phyloP scores from a whole-genome alignment of 805 yeast species.

The Kazachstania africana region DNA sequence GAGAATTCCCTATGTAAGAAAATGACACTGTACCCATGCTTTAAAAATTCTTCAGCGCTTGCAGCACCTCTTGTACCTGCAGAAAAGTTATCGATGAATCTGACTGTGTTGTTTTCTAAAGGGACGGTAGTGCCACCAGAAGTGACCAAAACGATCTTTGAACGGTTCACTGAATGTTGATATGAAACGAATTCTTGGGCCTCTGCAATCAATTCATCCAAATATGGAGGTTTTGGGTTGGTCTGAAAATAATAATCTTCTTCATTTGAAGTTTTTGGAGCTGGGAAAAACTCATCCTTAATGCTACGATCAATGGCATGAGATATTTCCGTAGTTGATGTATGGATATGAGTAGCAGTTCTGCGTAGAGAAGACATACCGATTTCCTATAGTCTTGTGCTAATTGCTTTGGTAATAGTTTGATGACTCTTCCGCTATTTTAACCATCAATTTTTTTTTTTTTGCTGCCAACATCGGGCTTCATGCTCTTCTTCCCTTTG shows the following conservation, averaged over 20 bases:
- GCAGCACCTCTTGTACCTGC: constrained; percentile 98
- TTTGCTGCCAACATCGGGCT: too few relatives aligned
- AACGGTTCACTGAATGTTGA: constrained; percentile 34
- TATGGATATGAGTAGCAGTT: constrained; percentile 31
- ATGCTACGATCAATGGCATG: constrained; percentile 71
- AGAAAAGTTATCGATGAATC: constrained; percentile 92
- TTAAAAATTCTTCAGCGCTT: constrained; percentile 82
- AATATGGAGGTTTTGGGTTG: constrained; percentile 64
- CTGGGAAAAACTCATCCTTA: constrained; percentile 53
- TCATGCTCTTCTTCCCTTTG: too few relatives aligned
- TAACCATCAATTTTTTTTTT: too few relatives aligned
- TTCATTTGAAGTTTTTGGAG: constrained; percentile 61
- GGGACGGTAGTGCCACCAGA: constrained; percentile 99
- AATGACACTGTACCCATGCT: constrained; percentile 81
- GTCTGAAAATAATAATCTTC: constrained; percentile 54
- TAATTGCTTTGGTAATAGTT: too few relatives aligned
- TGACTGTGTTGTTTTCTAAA: constrained; percentile 87
- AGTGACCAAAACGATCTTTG: constrained; percentile 70
- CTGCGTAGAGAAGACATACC: constrained; percentile 4
- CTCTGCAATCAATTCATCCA: constrained; percentile 46
- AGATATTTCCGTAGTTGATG: constrained; percentile 57
- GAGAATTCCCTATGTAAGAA: constrained; percentile 90
- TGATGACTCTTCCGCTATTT: background rate
- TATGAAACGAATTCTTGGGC: constrained; percentile 48
- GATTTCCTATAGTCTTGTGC: too few relatives aligned